These are phyloP conservation scores for Melastoma malabathricum DNA, from an alignment of 345 rosid species.

Conservation along the genomic window DNA sequence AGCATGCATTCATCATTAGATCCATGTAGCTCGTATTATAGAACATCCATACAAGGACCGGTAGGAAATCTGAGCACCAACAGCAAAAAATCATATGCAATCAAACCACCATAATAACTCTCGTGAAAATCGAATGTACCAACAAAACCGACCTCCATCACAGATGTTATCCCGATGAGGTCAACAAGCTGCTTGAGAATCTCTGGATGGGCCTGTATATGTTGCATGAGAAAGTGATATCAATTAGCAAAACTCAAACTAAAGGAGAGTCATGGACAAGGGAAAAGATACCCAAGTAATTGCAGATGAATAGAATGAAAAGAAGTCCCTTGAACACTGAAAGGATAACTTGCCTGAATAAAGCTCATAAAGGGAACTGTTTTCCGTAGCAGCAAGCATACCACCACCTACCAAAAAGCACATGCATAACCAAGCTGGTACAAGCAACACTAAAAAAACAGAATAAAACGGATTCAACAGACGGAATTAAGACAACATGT, in stretches of 20 bases:
- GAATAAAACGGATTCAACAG: no score
- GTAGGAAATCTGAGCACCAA: no score
- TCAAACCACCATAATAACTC: no score
- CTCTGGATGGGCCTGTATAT: slow-evolving; percentile 60
- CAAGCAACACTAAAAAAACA: neutral
- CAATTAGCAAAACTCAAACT: neutral
- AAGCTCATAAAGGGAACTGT: slow-evolving; percentile 64
- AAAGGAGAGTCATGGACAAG: no score
- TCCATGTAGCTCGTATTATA: no score
- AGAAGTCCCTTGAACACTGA: no score
- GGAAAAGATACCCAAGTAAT: neutral
- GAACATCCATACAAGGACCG: no score
- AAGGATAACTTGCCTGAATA: slow-evolving; percentile 46
- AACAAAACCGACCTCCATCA: slow-evolving; percentile 60
- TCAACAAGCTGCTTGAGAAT: slow-evolving; percentile 61
- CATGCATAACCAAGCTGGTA: neutral
- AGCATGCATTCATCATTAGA: no score
- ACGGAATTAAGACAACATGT: no score
- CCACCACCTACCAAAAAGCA: slow-evolving; percentile 44
- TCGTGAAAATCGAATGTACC: no score
- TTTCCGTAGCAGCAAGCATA: slow-evolving; percentile 73
- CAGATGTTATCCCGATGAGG: slow-evolving; percentile 81
- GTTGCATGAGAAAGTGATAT: slow-evolving; percentile 8
- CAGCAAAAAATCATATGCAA: no score
- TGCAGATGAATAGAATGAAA: neutral